These are phyloP conservation scores for Pyronema omphalodes DNA, from an alignment of 495 filamentous ascomycete genomes.

Conservation along the genomic window DNA sequence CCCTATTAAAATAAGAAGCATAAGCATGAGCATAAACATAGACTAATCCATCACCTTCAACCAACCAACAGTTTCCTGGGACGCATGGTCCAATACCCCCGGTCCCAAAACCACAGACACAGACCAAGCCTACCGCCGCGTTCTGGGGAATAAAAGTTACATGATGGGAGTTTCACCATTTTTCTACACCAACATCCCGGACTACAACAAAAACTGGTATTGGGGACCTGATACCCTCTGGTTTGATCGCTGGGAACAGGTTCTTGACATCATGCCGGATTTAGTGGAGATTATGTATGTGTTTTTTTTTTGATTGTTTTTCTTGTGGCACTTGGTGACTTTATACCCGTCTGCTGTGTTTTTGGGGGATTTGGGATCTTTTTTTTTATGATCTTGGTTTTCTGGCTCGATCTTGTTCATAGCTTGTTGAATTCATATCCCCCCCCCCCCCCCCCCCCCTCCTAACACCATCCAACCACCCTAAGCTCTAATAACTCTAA, in stretches of 20 bases:
- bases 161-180: constrained; percentile 69
- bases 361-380: too few species aligned
- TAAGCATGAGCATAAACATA: too few species aligned
- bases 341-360: too few species aligned
- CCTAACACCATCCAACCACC: neutral
- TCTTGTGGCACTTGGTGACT: too few species aligned
- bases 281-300: constrained; percentile 41
- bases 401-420: too few species aligned
- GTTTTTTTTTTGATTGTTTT: too few species aligned
- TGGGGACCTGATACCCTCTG: constrained; percentile 53
- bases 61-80: constrained; percentile 30
- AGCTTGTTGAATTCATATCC: too few species aligned
- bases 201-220: constrained; percentile 56
- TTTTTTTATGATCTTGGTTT: too few species aligned
- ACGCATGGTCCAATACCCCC: constrained; percentile 50
- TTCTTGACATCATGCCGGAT: constrained; percentile 41
- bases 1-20: too few species aligned
- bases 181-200: constrained; percentile 55
- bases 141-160: constrained; percentile 39
- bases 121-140: constrained; percentile 37
- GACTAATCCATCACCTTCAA: too few species aligned
- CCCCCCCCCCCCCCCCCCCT: too few species aligned
- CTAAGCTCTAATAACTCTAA: constrained; percentile 23
- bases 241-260: constrained; percentile 56
- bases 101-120: constrained; percentile 33